Percentiles rank a stretch among this genome's conserved stretches.
Evolutionary conservation across 352 stramenopile genomes (phyloP).

Genomic region (Phytophthora hibernalis): DNA sequence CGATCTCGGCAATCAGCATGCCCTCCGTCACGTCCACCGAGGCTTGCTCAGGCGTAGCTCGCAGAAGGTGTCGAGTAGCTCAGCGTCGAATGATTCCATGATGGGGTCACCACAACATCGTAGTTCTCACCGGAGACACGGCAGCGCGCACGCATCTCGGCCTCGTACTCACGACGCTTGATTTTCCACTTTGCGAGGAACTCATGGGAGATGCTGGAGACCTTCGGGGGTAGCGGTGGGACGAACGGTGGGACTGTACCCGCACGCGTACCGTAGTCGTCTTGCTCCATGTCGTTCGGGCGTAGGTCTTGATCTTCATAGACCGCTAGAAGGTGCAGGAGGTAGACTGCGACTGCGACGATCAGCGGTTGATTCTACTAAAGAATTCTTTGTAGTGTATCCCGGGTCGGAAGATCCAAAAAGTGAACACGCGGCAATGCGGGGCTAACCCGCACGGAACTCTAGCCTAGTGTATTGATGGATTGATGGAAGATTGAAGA

Average conservation of each 20-base stretch:
- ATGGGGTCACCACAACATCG: too few species aligned
- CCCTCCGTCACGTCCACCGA: too few species aligned
- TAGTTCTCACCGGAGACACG: too few species aligned
- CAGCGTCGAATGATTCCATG: too few species aligned
- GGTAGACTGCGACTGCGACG: neutral
- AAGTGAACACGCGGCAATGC: too few species aligned
- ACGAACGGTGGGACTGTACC: neutral
- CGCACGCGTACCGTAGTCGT: neutral
- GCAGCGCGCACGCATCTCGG: too few species aligned
- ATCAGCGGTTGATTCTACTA: neutral
- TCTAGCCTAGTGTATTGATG: too few species aligned
- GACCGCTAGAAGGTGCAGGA: neutral
- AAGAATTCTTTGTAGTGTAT: neutral
- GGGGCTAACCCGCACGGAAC: too few species aligned
- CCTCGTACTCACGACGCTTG: neutral
- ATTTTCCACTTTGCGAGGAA: neutral
- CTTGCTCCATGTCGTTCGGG: neutral
- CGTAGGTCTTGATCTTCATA: neutral
- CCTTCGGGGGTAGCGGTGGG: neutral
- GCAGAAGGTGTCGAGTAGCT: too few species aligned
- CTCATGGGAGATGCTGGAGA: neutral
- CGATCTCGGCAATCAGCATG: too few species aligned
- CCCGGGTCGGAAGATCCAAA: neutral
- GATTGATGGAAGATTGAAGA: too few species aligned
- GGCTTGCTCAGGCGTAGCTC: too few species aligned